phyloP scores from a whole-genome alignment of 768 basidiomycete species.

The Trichaptum fuscoviolaceum region DNA sequence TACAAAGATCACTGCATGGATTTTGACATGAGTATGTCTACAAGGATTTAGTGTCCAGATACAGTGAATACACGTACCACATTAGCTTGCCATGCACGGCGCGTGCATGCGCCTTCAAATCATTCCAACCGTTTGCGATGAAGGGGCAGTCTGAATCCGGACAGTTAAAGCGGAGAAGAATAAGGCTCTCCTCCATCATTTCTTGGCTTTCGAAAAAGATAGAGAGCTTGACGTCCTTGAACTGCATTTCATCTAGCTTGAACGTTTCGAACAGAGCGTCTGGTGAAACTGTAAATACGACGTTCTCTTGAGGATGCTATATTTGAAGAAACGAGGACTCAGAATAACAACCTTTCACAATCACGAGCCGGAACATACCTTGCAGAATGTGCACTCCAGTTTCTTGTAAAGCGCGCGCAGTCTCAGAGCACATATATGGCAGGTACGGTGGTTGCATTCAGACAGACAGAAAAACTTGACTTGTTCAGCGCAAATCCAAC shows the following conservation, averaged over 20 bases:
- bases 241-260: slow-evolving; percentile 46
- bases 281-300: slow-evolving; percentile 70
- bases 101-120: slow-evolving; percentile 80
- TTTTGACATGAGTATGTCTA: neutral
- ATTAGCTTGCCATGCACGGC: slow-evolving; percentile 69
- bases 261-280: slow-evolving; percentile 59
- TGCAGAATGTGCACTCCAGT: slow-evolving; percentile 92
- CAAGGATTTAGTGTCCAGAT: neutral
- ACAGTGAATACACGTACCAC: slow-evolving; percentile 53
- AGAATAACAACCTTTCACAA: neutral
- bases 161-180: slow-evolving; percentile 92
- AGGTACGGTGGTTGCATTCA: slow-evolving; percentile 90
- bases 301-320: slow-evolving; percentile 65
- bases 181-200: slow-evolving; percentile 92
- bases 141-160: slow-evolving; percentile 81
- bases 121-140: slow-evolving; percentile 83
- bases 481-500: slow-evolving; percentile 94
- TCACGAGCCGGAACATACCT: slow-evolving; percentile 43
- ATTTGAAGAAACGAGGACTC: slow-evolving; percentile 8
- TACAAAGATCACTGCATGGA: slow-evolving; percentile 70
- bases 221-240: slow-evolving; percentile 66
- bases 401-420: slow-evolving; percentile 92
- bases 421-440: slow-evolving; percentile 88
- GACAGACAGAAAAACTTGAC: slow-evolving; percentile 88
- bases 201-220: slow-evolving; percentile 86